Percentiles rank a stretch among this genome's conserved stretches.
Evolutionary conservation across 2,329 filamentous ascomycete species (phyloP).

Genomic region (Fusarium nematophilum): DNA sequence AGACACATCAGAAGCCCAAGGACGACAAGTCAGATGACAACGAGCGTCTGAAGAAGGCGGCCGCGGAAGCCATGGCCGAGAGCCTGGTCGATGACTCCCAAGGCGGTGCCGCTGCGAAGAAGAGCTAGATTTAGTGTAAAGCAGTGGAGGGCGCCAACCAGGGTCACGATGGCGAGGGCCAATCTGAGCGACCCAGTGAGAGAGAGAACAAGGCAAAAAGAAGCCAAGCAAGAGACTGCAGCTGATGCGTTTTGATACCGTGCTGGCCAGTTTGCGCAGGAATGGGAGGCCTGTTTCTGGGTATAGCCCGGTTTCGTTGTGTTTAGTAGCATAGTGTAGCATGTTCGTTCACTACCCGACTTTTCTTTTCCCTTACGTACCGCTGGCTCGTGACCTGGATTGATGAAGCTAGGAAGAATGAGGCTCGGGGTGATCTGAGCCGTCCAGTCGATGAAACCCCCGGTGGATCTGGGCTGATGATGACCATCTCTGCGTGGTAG

Average conservation of each 20-base stretch:
- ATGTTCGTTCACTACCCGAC: conserved; percentile 30
- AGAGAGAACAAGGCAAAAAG: conserved; percentile 1
- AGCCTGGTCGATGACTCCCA: conserved; percentile 59
- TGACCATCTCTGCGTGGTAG: not conserved
- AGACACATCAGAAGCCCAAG: conserved; percentile 65
- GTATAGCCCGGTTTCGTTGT: conserved; percentile 18
- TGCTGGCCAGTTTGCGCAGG: conserved; percentile 7
- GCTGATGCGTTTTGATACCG: conserved; percentile 18
- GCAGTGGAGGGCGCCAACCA: not conserved
- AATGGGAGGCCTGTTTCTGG: conserved; percentile 26
- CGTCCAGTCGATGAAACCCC: no score
- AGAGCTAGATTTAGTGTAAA: conserved; percentile 41
- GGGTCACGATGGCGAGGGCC: not conserved
- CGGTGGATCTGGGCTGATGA: not conserved
- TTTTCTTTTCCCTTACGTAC: conserved; percentile 6
- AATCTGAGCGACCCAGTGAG: not conserved
- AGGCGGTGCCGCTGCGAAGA: conserved; percentile 49
- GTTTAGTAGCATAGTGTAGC: conserved; percentile 38
- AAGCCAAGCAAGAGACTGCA: conserved; percentile 13
- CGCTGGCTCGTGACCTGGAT: not conserved
- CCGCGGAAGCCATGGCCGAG: conserved; percentile 70
- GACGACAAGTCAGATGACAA: conserved; percentile 66
- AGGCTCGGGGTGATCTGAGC: not conserved
- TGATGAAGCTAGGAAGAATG: not conserved
- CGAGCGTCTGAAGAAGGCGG: conserved; percentile 74